Conservation (phyloP, 352 stramenopile genomes). For the Phytopythium delawarense region DNA sequence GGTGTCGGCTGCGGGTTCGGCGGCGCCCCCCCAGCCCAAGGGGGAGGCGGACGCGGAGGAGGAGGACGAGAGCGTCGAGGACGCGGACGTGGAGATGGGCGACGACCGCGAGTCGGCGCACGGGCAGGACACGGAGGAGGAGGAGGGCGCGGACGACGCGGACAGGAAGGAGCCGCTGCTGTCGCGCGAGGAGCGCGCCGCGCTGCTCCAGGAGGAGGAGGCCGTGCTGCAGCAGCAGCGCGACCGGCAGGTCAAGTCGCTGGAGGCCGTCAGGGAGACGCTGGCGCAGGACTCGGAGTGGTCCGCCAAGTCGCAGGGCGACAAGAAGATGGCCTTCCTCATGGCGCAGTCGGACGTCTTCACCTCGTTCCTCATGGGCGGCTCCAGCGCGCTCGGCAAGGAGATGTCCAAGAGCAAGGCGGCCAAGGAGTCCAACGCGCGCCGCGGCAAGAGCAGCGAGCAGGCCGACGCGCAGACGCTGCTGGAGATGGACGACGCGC, state of each 20-base stretch:
- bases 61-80: slow-evolving; percentile 29
- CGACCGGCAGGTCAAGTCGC: slow-evolving; percentile 67
- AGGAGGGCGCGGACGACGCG: slow-evolving; percentile 15
- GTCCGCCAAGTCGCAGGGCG: slow-evolving; percentile 35
- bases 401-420: slow-evolving; percentile 62
- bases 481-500: slow-evolving; percentile 75
- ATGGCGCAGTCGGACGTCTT: slow-evolving; percentile 89
- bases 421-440: slow-evolving; percentile 38
- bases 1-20: too few species aligned
- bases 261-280: slow-evolving; percentile 64
- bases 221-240: slow-evolving; percentile 67
- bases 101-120: slow-evolving; percentile 6
- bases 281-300: slow-evolving; percentile 50
- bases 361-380: slow-evolving; percentile 86
- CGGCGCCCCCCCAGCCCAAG: slow-evolving; percentile 10
- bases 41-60: slow-evolving; percentile 20
- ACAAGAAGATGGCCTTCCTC: slow-evolving; percentile 85
- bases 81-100: slow-evolving; percentile 18
- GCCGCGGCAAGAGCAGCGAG: slow-evolving; percentile 62
- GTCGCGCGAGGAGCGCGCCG: slow-evolving; percentile 53
- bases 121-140: slow-evolving; percentile 10
- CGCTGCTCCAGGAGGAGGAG: slow-evolving; percentile 65
- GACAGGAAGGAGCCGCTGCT: slow-evolving; percentile 35
- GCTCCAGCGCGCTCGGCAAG: slow-evolving; percentile 67
- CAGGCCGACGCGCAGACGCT: slow-evolving; percentile 63